These are phyloP conservation scores for Wickerhamiella allomyrinae DNA, from an alignment of 805 yeast species.

Conservation along the genomic window DNA sequence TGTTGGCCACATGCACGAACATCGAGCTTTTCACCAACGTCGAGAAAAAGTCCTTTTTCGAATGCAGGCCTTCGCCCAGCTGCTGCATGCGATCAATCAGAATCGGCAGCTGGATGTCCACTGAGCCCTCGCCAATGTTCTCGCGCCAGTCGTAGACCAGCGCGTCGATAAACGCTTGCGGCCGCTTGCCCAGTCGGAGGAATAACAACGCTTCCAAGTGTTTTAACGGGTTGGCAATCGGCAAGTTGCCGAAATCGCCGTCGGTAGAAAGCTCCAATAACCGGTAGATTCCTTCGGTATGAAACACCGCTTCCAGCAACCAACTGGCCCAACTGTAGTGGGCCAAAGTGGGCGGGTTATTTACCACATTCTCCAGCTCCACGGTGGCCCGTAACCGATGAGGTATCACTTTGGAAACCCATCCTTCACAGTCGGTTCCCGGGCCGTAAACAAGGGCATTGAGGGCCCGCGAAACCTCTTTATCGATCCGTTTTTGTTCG, in stretches of 20 bases:
- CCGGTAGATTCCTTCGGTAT: conserved; percentile 14
- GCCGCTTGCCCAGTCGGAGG: conserved; percentile 8
- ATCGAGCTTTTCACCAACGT: conserved; percentile 10
- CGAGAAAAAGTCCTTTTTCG: conserved; percentile 11
- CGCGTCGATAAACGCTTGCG: background rate
- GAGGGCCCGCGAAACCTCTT: conserved; percentile 8
- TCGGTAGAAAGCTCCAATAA: conserved; percentile 11
- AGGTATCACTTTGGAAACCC: conserved; percentile 8
- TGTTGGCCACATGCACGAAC: conserved; percentile 8
- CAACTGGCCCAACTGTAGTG: conserved; percentile 15
- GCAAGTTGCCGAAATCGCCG: conserved; percentile 12
- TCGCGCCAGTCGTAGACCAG: conserved; percentile 2
- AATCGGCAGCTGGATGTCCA: background rate
- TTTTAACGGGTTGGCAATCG: conserved; percentile 12
- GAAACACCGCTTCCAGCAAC: conserved; percentile 8
- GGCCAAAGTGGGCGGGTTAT: conserved; percentile 10
- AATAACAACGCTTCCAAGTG: conserved; percentile 11
- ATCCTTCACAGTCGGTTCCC: conserved; percentile 11
- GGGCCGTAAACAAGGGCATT: conserved; percentile 13
- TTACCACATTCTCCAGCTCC: conserved; percentile 5
- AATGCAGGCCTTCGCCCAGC: background rate
- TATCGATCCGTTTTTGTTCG: conserved; percentile 7
- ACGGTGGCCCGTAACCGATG: conserved; percentile 8
- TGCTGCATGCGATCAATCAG: background rate
- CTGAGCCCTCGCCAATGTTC: background rate